Evolutionary conservation across 2,329 filamentous ascomycete genomes (phyloP), one percentile per base, ranked within the genome.

Genomic region (Metarhizium guizhouense): DNA sequence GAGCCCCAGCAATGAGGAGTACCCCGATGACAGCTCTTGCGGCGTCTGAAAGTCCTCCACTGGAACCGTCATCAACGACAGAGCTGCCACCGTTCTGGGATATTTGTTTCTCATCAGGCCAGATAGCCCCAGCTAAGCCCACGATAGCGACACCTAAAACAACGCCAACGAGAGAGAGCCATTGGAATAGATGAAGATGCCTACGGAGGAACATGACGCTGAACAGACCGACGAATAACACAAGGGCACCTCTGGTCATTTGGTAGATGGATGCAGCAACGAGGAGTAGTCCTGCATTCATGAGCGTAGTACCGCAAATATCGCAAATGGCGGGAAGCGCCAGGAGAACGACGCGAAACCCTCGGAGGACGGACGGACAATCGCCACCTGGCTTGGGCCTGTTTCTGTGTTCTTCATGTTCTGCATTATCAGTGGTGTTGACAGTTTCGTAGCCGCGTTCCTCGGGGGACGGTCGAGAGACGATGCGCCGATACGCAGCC

Each of bases 211-310:
- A 97, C 13, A 95, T 65, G 32, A 99, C 92, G 66, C 91, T 96
- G 74, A 99, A 96, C 0, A 97, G 75, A 0, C 94, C 94, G 20
- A 99, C 94, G 64, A 99, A 99, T 6, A 99, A 79, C 3, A 99
- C 93, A 47, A 99, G 79, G 0, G 94, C 94, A 8, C 94, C 94
- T 57, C 94, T 81, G 1, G 93, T 97, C 94, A 99, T 99, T 74
- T 99, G 94, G 73, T 96, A 99, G 66, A 99, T 96, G 58, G 90
- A 95, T 1, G 94, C 90, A 13, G 90, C 94, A 29, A 97, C 92
- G 68, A 97, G 92, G 51, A 97, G 79, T 62, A 99, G 78, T 3
- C 94, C 94, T 4, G 90, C 88, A 67, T 99, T 99, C 92, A 99
- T 97, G 55, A 97, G 81, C 4, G 94, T 99, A 4, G 94, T 99